Evolutionary conservation across 208 protist species (phyloP).

Genomic region (Naegleria gruberi): DNA sequence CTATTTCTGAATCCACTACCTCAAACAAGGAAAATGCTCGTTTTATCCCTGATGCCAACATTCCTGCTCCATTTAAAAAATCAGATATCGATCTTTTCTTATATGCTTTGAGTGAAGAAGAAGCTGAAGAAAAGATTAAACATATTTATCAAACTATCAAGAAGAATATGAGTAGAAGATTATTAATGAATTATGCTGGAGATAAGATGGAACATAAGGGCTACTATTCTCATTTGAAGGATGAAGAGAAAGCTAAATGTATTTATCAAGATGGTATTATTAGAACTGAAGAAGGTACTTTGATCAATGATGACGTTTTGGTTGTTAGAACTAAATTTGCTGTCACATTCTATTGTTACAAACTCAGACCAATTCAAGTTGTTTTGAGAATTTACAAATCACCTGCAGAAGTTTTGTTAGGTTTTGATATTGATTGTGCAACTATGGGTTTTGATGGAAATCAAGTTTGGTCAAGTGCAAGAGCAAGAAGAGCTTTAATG

Average conservation of each 20-base stretch:
- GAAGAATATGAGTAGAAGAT: neutral
- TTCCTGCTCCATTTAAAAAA: too few species aligned
- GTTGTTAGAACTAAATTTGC: neutral
- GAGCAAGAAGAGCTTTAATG: neutral
- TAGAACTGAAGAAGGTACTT: too few species aligned
- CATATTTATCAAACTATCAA: neutral
- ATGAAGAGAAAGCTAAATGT: too few species aligned
- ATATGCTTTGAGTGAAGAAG: neutral
- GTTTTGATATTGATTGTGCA: conserved; percentile 32
- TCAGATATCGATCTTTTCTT: neutral
- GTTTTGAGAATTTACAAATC: conserved; percentile 31
- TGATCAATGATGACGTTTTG: neutral
- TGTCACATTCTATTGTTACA: neutral
- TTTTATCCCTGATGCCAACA: too few species aligned
- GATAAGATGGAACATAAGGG: too few species aligned
- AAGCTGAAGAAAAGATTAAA: neutral
- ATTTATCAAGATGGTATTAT: neutral
- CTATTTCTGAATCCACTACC: too few species aligned
- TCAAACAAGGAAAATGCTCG: too few species aligned
- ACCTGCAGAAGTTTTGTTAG: conserved; percentile 25
- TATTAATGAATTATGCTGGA: neutral
- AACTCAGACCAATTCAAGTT: conserved; percentile 23
- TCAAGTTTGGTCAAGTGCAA: neutral
- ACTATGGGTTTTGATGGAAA: neutral
- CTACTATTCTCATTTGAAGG: too few species aligned